Evolutionary conservation across 163 green algal genomes (phyloP).

Genomic region (Picocystis sp.): DNA sequence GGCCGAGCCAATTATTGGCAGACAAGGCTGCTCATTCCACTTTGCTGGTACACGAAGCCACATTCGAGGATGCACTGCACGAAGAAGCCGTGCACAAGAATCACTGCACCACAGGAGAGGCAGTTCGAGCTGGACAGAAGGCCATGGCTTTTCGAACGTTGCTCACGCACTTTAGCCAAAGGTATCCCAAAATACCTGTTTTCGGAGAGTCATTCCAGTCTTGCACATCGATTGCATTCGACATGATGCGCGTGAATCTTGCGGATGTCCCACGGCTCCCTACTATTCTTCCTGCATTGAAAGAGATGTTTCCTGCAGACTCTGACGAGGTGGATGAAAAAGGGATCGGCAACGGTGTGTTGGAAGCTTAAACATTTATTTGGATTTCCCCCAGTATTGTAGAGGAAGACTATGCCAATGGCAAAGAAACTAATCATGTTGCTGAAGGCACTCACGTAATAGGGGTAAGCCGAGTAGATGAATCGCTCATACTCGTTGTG

Average conservation of each 20-base stretch:
- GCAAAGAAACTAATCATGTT: slow-evolving; percentile 62
- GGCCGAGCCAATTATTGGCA: not conserved
- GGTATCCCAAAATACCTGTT: slow-evolving; percentile 77
- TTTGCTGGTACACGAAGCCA: slow-evolving; percentile 32
- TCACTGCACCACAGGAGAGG: slow-evolving; percentile 76
- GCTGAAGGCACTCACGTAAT: slow-evolving; percentile 61
- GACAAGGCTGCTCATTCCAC: not conserved
- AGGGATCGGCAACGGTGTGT: too few relatives aligned
- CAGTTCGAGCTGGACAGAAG: slow-evolving; percentile 33
- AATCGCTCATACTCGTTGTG: slow-evolving; percentile 94
- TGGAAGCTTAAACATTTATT: too few relatives aligned
- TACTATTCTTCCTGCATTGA: slow-evolving; percentile 27
- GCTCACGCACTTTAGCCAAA: slow-evolving; percentile 91
- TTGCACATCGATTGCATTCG: slow-evolving; percentile 55
- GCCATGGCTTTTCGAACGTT: slow-evolving; percentile 65
- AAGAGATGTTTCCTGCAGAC: too few relatives aligned
- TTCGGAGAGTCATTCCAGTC: slow-evolving; percentile 17
- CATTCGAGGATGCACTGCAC: slow-evolving; percentile 68
- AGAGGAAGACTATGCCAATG: slow-evolving; percentile 47
- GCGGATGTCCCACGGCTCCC: slow-evolving; percentile 45
- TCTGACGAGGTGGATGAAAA: too few relatives aligned
- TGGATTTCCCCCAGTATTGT: slow-evolving; percentile 23
- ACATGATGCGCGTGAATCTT: slow-evolving; percentile 59
- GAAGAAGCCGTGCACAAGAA: slow-evolving; percentile 70
- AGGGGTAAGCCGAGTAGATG: slow-evolving; percentile 70